A percentile compares a stretch with the other conserved stretches of the same genome.
Evolutionary conservation across 2,329 filamentous ascomycete species (phyloP).

Genomic region (Sodiomyces alkalinus): DNA sequence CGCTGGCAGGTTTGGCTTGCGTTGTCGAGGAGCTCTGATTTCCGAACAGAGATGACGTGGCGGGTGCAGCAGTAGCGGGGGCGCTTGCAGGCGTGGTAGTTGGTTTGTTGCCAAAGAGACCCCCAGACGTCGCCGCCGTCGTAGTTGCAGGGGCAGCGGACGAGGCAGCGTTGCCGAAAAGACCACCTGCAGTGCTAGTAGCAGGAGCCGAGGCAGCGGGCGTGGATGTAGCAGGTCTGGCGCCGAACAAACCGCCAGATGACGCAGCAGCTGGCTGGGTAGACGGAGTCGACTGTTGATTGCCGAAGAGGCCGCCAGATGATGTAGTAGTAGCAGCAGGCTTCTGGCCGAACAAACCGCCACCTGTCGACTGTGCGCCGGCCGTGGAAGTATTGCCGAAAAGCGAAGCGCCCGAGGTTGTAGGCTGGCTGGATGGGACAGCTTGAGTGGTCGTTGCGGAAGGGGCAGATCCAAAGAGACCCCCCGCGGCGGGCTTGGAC

Average conservation of each 20-base stretch:
- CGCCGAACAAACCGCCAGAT: slow-evolving; percentile 20
- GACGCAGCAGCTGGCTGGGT: slow-evolving; percentile 13
- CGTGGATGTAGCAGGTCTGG: slow-evolving; percentile 21
- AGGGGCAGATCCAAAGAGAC: slow-evolving; percentile 16
- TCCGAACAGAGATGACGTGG: slow-evolving; percentile 17
- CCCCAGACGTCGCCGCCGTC: slow-evolving; percentile 11
- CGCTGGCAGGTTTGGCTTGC: slow-evolving; percentile 15
- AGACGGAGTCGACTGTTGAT: slow-evolving; percentile 3
- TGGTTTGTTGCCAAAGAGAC: slow-evolving; percentile 17
- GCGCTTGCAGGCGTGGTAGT: slow-evolving; percentile 11
- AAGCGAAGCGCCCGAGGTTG: slow-evolving; percentile 10
- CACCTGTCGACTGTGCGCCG: slow-evolving; percentile 2
- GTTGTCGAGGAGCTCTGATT: slow-evolving; percentile 17
- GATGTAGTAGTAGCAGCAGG: slow-evolving; percentile 5
- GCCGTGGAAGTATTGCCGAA: slow-evolving; percentile 9
- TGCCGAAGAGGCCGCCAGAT: slow-evolving; percentile 9
- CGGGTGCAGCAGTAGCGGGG: slow-evolving; percentile 14
- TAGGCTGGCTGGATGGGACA: slow-evolving; percentile 3
- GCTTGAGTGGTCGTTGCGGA: slow-evolving; percentile 9
- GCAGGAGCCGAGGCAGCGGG: slow-evolving; percentile 13
- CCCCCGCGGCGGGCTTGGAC: slow-evolving; percentile 13
- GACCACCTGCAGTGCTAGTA: slow-evolving; percentile 12
- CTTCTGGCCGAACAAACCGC: slow-evolving; percentile 7
- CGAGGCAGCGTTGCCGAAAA: slow-evolving; percentile 13
- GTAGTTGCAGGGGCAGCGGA: slow-evolving; percentile 13